These are phyloP conservation scores for Lecanicillium sp. DNA, from an alignment of 2,329 filamentous ascomycete species.

Conservation along the genomic window DNA sequence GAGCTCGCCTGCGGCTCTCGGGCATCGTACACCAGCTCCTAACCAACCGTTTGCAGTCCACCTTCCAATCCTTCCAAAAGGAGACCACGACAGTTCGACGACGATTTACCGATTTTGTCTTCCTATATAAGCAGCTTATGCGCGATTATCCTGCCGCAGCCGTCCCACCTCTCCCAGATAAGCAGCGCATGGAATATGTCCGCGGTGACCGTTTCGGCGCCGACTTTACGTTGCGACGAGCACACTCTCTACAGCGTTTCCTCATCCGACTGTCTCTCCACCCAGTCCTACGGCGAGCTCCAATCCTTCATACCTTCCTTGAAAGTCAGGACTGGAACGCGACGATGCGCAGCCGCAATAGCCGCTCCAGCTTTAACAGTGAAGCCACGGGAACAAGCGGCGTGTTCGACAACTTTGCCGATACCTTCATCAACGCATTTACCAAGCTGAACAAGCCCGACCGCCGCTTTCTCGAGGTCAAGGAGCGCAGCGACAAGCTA, in stretches of 20 bases:
- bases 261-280: slow-evolving; percentile 79
- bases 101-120: slow-evolving; percentile 96
- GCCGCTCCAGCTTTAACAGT: slow-evolving; percentile 49
- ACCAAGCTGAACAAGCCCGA: slow-evolving; percentile 94
- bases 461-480: slow-evolving; percentile 87
- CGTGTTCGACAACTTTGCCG: slow-evolving; percentile 90
- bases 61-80: slow-evolving; percentile 88
- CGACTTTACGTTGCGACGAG: slow-evolving; percentile 84
- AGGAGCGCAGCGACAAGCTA: slow-evolving; percentile 85
- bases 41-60: slow-evolving; percentile 55
- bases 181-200: slow-evolving; percentile 99
- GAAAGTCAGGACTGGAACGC: slow-evolving; percentile 95
- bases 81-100: slow-evolving; percentile 71
- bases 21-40: not conserved
- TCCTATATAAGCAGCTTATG: slow-evolving; percentile 83
- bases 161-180: slow-evolving; percentile 90
- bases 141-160: slow-evolving; percentile 87
- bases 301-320: slow-evolving; percentile 80
- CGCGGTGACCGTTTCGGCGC: slow-evolving; percentile 89
- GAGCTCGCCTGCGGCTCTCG: too few relatives aligned
- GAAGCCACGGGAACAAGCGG: slow-evolving; percentile 46
- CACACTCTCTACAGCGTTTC: slow-evolving; percentile 86
- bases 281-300: slow-evolving; percentile 75
- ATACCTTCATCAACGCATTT: slow-evolving; percentile 95
- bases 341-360: slow-evolving; percentile 74